A percentile compares a stretch with the other conserved stretches of the same genome.
Evolutionary conservation across 129 eudicot genomes (phyloP).

Genomic region (Chrysanthemum makinoi): DNA sequence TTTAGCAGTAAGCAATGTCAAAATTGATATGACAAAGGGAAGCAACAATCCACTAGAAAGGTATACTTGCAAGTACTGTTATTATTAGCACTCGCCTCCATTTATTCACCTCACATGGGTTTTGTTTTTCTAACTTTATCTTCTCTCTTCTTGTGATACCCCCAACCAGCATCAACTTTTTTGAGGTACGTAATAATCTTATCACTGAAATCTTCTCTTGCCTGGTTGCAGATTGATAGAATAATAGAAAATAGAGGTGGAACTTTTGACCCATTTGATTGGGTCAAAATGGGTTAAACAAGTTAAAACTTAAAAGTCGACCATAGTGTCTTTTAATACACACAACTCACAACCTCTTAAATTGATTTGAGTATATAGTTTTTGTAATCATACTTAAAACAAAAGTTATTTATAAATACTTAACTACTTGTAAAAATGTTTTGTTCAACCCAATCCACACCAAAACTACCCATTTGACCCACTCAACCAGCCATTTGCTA

Average conservation of each 20-base stretch:
- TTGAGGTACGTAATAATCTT: constrained; percentile 53
- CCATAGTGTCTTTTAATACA: background rate
- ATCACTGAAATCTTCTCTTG: background rate
- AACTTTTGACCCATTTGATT: background rate
- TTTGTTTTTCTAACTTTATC: constrained; percentile 16
- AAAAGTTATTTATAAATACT: too few species aligned
- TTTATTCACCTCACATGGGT: constrained; percentile 1
- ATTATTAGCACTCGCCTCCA: background rate
- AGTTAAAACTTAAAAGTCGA: background rate
- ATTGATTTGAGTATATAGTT: background rate
- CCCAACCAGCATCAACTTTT: constrained; percentile 66
- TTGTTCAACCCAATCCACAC: background rate
- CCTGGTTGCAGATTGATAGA: background rate
- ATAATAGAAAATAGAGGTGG: background rate
- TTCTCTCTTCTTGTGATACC: constrained; percentile 27
- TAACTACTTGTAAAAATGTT: too few species aligned
- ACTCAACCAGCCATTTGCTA: background rate
- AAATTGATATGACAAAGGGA: constrained; percentile 82
- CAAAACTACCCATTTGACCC: background rate
- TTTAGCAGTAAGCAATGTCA: constrained; percentile 71
- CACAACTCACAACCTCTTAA: background rate
- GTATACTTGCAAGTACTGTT: constrained; percentile 33
- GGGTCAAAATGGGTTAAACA: background rate
- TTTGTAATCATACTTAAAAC: too few species aligned
- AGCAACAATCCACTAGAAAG: constrained; percentile 71